phyloP scores from a whole-genome alignment of 148 eudicot genomes.

The Fallopia convolvulus region DNA sequence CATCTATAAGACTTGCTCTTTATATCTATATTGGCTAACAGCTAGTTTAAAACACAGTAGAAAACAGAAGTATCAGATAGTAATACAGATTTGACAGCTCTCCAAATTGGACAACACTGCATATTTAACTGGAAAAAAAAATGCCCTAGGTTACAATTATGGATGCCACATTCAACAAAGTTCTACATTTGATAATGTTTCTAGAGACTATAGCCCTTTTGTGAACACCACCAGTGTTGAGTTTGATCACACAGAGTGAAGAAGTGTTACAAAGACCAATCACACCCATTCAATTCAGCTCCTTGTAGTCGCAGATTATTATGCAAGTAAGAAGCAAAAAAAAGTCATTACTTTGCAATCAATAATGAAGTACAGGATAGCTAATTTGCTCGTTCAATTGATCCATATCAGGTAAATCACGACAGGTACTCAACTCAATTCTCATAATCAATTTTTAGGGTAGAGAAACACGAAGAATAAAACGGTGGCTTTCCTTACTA shows the following conservation, averaged over 20 bases:
- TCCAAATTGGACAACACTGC: neutral
- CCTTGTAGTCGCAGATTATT: neutral
- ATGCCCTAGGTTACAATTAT: neutral
- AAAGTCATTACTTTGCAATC: neutral
- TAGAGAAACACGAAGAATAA: neutral
- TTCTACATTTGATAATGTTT: no score
- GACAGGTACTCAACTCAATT: neutral
- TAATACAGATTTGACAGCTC: neutral
- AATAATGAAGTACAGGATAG: neutral
- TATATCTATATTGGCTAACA: neutral
- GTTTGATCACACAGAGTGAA: slow-evolving; percentile 29
- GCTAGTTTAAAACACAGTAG: neutral
- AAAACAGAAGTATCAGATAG: neutral
- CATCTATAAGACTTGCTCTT: slow-evolving; percentile 25
- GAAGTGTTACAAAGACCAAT: slow-evolving; percentile 46
- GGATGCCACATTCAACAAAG: neutral
- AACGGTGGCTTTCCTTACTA: neutral
- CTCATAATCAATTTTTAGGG: neutral
- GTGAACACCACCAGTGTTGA: slow-evolving; percentile 18
- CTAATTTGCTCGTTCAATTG: neutral
- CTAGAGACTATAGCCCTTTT: slow-evolving; percentile 24
- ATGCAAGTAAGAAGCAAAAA: neutral
- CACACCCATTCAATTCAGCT: slow-evolving; percentile 40
- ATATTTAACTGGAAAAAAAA: neutral
- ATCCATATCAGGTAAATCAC: neutral